A percentile compares a stretch with the other conserved stretches of the same genome.
These are phyloP conservation scores for Entomortierella chlamydospora DNA, from an alignment of 192 early-diverging fungal species.

Conservation along the genomic window DNA sequence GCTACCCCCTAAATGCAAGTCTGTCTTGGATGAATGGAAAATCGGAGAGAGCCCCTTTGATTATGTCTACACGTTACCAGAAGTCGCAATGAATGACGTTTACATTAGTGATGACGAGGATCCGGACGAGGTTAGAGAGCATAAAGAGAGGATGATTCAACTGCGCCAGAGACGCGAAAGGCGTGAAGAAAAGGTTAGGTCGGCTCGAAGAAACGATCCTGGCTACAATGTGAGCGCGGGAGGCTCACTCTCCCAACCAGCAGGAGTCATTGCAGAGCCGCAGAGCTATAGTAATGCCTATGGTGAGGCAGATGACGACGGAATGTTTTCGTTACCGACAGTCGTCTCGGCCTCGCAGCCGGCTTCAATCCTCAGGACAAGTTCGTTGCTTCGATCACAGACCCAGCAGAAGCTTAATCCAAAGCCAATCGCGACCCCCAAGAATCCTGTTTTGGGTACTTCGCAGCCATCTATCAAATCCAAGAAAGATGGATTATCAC, in stretches of 20 bases:
- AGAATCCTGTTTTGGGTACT: no score
- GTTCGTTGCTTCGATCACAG: background rate
- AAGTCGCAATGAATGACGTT: background rate
- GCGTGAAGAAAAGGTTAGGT: background rate
- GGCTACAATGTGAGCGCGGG: slow-evolving; percentile 24
- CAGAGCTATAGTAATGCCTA: background rate
- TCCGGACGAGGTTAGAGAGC: slow-evolving; percentile 4
- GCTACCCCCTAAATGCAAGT: background rate
- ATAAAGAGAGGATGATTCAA: slow-evolving; percentile 5
- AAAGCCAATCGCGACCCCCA: background rate
- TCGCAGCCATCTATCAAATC: no score
- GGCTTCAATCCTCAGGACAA: background rate
- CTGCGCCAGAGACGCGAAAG: slow-evolving; percentile 18
- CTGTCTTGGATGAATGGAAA: slow-evolving; percentile 20
- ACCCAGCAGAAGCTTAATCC: background rate
- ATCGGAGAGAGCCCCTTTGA: background rate
- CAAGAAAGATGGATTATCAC: no score
- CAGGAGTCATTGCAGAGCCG: slow-evolving; percentile 4
- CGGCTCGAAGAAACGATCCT: slow-evolving; percentile 5
- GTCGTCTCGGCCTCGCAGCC: slow-evolving; percentile 27
- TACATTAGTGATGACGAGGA: slow-evolving; percentile 1
- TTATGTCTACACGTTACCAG: slow-evolving; percentile 3
- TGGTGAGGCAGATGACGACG: slow-evolving; percentile 25
- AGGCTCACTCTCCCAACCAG: slow-evolving; percentile 22
- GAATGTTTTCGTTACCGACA: slow-evolving; percentile 27